Evolutionary conservation across 164 flowering plant genomes (phyloP).

Genomic region (Tetracentron sinense): DNA sequence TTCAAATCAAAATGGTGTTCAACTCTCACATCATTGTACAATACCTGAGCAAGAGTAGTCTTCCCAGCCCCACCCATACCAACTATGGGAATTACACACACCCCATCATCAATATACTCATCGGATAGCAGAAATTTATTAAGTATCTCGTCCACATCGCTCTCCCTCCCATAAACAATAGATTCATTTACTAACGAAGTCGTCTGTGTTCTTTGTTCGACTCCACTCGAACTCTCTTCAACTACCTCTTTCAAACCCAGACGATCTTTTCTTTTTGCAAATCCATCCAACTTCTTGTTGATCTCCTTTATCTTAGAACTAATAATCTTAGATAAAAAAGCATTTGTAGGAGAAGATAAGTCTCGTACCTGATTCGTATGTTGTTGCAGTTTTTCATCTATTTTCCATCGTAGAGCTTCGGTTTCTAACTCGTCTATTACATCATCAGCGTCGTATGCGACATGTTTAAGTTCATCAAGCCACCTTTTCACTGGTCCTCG

Average conservation of each 20-base stretch:
- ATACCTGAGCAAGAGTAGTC: constrained; percentile 20
- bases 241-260: constrained; percentile 8
- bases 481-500: constrained; percentile 10
- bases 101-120: neutral
- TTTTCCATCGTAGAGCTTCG: constrained; percentile 3
- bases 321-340: neutral
- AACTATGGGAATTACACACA: constrained; percentile 14
- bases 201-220: neutral
- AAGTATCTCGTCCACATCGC: constrained; percentile 13
- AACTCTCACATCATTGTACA: constrained; percentile 10
- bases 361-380: constrained; percentile 2
- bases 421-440: constrained; percentile 8
- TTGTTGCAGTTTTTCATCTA: neutral
- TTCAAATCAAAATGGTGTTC: constrained; percentile 3
- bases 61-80: constrained; percentile 26
- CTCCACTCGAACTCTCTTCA: neutral
- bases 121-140: constrained; percentile 6
- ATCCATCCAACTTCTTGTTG: neutral
- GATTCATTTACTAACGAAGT: constrained; percentile 2
- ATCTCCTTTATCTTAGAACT: constrained; percentile 10
- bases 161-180: constrained; percentile 17
- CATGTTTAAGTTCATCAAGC: constrained; percentile 13
- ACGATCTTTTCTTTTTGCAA: neutral
- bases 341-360: neutral
- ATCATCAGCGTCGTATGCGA: constrained; percentile 15